Evolutionary conservation across 1,284 basidiomycete species (phyloP).

Genomic region (Mycosarcoma mackinlayi): DNA sequence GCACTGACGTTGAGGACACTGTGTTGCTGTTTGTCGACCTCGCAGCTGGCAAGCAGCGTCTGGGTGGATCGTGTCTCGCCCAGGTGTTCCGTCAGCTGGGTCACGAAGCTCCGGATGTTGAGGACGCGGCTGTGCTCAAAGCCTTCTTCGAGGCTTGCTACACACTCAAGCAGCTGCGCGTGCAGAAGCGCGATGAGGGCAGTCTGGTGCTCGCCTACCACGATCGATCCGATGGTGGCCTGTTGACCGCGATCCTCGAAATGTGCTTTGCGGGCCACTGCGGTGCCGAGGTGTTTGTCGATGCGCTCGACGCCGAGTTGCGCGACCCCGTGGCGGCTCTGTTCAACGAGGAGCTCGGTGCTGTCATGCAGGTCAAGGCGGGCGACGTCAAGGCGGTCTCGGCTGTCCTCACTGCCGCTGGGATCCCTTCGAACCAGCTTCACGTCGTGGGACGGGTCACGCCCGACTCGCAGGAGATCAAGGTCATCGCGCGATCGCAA

Average conservation of each 20-base stretch:
- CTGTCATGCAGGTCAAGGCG: conserved; percentile 84
- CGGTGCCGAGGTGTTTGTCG: conserved; percentile 79
- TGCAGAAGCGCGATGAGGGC: conserved; percentile 70
- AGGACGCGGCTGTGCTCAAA: conserved; percentile 79
- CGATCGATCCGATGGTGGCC: conserved; percentile 95
- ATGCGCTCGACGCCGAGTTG: conserved; percentile 70
- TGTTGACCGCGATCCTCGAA: conserved; percentile 90
- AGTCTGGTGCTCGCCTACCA: conserved; percentile 90
- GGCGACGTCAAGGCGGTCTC: conserved; percentile 75
- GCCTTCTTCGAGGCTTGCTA: conserved; percentile 85
- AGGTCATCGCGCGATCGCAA: conserved; percentile 64
- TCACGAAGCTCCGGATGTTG: conserved; percentile 87
- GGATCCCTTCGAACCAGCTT: conserved; percentile 80
- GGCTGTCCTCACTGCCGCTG: conserved; percentile 75
- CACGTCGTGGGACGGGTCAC: conserved; percentile 77
- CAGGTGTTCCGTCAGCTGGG: conserved; percentile 96
- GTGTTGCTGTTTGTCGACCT: conserved; percentile 90
- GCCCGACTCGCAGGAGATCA: conserved; percentile 74
- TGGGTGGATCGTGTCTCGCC: conserved; percentile 93
- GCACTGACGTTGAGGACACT: conserved; percentile 73
- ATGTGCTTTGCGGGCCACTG: conserved; percentile 94
- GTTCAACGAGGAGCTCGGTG: conserved; percentile 97
- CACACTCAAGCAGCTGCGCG: conserved; percentile 72
- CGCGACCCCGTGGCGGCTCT: conserved; percentile 74
- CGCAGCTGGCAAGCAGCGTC: conserved; percentile 81